Evolutionary conservation across 805 yeast species (phyloP).

Genomic region (Ascoidea rubescens): DNA sequence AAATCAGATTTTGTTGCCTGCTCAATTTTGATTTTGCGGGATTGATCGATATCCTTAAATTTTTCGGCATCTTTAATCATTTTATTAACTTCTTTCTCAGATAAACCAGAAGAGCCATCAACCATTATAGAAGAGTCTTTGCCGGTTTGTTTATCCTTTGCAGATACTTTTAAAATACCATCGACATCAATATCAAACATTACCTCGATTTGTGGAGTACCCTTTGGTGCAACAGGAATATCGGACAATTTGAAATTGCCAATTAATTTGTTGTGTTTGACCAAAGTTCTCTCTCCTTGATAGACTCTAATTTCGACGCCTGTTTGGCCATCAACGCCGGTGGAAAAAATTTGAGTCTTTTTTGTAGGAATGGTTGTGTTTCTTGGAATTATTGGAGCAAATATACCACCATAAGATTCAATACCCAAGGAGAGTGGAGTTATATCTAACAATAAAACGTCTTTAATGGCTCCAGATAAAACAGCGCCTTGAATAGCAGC

Average conservation of each 20-base stretch:
- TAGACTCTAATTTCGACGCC: conserved; percentile 69
- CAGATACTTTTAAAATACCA: conserved; percentile 71
- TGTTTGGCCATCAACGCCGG: conserved; percentile 77
- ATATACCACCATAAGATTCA: conserved; percentile 76
- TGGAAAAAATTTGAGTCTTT: conserved; percentile 60
- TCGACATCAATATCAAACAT: conserved; percentile 73
- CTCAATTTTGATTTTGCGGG: conserved; percentile 47
- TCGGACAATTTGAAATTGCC: conserved; percentile 63
- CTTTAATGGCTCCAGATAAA: conserved; percentile 68
- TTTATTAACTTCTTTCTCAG: conserved; percentile 51
- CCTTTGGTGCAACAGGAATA: conserved; percentile 67
- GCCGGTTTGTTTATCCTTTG: conserved; percentile 67
- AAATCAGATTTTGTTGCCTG: conserved; percentile 70
- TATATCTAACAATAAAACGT: conserved; percentile 66
- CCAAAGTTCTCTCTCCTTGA: conserved; percentile 74
- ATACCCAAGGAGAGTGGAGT: conserved; percentile 76
- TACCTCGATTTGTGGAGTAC: conserved; percentile 67
- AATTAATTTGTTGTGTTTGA: conserved; percentile 62
- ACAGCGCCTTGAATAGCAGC: conserved; percentile 88
- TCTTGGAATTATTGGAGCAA: conserved; percentile 66
- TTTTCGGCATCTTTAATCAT: conserved; percentile 55
- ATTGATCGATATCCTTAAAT: conserved; percentile 45
- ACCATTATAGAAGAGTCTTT: conserved; percentile 65
- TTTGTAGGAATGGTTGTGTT: conserved; percentile 68
- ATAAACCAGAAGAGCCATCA: conserved; percentile 54